A percentile compares a stretch with the other conserved stretches of the same genome.
These are phyloP conservation scores for Komagataella populi DNA, from an alignment of 805 yeast genomes.

Conservation along the genomic window DNA sequence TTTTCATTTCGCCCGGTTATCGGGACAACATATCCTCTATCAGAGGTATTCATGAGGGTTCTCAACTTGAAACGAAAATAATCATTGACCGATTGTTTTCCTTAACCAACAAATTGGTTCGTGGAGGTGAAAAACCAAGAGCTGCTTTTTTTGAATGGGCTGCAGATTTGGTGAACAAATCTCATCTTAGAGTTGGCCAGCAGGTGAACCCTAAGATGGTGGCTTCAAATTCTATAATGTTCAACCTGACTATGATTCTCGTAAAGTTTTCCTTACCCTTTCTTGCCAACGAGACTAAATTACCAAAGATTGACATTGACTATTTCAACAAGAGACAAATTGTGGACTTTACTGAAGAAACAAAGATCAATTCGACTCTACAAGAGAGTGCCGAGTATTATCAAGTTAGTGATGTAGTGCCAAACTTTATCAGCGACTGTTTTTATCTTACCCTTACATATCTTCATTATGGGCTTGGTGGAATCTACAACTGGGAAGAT, in stretches of 20 bases:
- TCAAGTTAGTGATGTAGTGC: slow-evolving; percentile 20
- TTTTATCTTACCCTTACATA: slow-evolving; percentile 71
- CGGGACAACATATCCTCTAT: background rate
- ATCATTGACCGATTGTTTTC: slow-evolving; percentile 50
- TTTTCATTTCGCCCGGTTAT: slow-evolving; percentile 15
- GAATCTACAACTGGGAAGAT: slow-evolving; percentile 44
- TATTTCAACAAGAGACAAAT: slow-evolving; percentile 46
- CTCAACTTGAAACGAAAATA: slow-evolving; percentile 51
- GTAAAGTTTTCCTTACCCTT: slow-evolving; percentile 76
- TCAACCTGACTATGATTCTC: slow-evolving; percentile 56
- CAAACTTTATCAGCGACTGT: slow-evolving; percentile 83
- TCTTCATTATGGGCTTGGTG: slow-evolving; percentile 83
- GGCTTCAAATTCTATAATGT: slow-evolving; percentile 72
- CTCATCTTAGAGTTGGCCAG: slow-evolving; percentile 79
- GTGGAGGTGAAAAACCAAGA: slow-evolving; percentile 61
- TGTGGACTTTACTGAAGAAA: slow-evolving; percentile 64
- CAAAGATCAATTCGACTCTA: slow-evolving; percentile 67
- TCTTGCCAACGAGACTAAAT: slow-evolving; percentile 46
- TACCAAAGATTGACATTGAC: slow-evolving; percentile 64
- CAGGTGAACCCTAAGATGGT: slow-evolving; percentile 57
- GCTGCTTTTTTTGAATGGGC: slow-evolving; percentile 52
- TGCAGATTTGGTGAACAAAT: slow-evolving; percentile 60
- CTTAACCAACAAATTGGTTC: slow-evolving; percentile 58
- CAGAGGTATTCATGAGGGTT: slow-evolving; percentile 31
- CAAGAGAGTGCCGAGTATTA: slow-evolving; percentile 54